Conservation (phyloP, 2,329 filamentous ascomycete genomes). For the Trichoderma lentiforme region DNA sequence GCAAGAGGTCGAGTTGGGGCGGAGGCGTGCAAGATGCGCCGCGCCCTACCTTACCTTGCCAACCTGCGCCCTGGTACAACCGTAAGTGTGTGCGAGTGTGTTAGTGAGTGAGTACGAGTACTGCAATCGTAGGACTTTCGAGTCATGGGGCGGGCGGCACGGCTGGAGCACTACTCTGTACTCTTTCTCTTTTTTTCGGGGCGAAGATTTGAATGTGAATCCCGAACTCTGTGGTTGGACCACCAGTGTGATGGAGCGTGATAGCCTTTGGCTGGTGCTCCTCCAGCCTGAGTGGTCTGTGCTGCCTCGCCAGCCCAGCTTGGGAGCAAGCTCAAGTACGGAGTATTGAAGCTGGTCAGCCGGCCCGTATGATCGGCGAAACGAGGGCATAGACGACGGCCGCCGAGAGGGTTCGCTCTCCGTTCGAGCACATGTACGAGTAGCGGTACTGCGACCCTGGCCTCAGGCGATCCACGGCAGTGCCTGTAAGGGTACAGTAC, state of each 20-base stretch:
- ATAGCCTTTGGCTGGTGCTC: background rate
- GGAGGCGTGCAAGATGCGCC: background rate
- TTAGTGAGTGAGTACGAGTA: background rate
- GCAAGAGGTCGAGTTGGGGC: background rate
- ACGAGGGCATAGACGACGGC: background rate
- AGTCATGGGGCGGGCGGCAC: background rate
- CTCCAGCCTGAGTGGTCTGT: background rate
- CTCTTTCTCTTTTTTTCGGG: background rate
- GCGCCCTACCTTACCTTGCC: background rate
- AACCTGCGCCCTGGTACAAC: background rate
- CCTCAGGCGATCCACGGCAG: background rate
- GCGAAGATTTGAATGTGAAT: background rate
- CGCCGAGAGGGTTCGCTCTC: background rate
- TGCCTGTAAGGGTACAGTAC: background rate
- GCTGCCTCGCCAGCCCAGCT: background rate
- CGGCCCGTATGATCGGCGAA: slow-evolving; percentile 1
- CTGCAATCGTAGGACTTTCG: background rate
- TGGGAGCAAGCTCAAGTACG: background rate
- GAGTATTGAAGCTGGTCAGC: background rate
- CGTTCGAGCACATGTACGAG: background rate
- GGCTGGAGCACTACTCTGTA: background rate
- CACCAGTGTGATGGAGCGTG: background rate
- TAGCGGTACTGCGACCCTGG: background rate
- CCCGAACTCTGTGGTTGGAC: background rate
- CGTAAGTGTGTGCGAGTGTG: background rate